Evolutionary conservation across 805 yeast species (phyloP), one percentile per base, ranked within the genome.

Genomic region (Tetrapisispora arboricola): DNA sequence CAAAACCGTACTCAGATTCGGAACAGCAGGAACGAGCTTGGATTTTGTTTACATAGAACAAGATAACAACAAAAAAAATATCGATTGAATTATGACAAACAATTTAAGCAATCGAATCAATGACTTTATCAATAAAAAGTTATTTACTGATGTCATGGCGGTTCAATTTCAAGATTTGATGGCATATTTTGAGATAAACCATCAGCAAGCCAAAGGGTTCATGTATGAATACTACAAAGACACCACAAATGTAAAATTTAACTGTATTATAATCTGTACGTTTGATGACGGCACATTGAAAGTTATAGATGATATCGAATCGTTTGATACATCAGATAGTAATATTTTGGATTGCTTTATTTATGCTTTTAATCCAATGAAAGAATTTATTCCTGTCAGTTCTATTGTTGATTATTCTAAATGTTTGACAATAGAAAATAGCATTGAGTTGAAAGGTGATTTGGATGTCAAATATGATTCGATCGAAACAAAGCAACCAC

Each of bases 331-430:
- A 6, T 16, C 22, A 10, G 42, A 44, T 17, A 42, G 44, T n/a
- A 36, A 46, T 3, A 32, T 60, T 2, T 27, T 43, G 1, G 64
- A 60, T 43, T 55, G 56, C 36, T 60, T 60, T 31, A 60, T 60
- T 18, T 60, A 58, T 47, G 64, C 58, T 4, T 57, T 60, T 42
- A 57, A 53, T 37, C 61, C 64, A 2, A 54, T 48, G 49, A 54
- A 57, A 7, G 46, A 46, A 26, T 54, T 54, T 36, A 45, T 46
- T 11, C 56, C 61, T 15, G 40, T 49, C 2, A 56, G 51, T 40
- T 19, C 16, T 19, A 41, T 48, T 8, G 24, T 41, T 10, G 49
- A 51, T 24, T 49, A 50, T 27, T 38, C 44, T 17, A 50, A 44
- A 18, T 36, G 43, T 20, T 39, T 49, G 28, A 29, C 49, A 9